Base-by-base conservation (phyloP, 2,329 filamentous ascomycete genomes). In the Talaromyces sp. region DNA sequence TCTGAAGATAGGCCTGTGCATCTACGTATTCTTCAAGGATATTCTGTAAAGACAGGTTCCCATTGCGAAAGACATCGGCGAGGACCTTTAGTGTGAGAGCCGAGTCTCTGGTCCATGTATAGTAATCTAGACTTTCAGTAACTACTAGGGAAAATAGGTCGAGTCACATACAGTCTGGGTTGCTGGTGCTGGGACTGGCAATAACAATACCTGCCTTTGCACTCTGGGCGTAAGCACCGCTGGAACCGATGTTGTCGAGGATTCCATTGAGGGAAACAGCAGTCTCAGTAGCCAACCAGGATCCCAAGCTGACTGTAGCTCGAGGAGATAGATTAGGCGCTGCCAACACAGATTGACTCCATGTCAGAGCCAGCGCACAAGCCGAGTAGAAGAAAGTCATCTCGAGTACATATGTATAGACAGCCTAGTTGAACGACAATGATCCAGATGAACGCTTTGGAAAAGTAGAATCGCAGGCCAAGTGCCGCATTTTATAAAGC, bases 21-120 rank as follows among this genome's bases (percentile, higher is more conserved):
- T 76, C 79, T 66, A 91, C 84, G 67, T 88, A 93, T 66, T 89
- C 81, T 65, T 89, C 80, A 54, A 93, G 87, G 38, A 81, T 72
- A 8, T 72, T 75, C 66, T 88, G 85, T 21, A 91, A 76, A 17
- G 74, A 73, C 1, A 78, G 74, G 65, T 88, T 27, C 53, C 87
- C 88, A 55, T 76, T 77, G 61, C 84, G 77, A 69, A 91, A 88
- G 21, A 83, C 79, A 66, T 92, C 89, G 9, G 89, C 78, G 17
- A 92, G 74, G 26, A 79, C 77, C 75, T 90, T 91, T 76, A 89
- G 84, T 2, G 85, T 85, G 31, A 92, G 79, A 26, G 86, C 88
- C 17, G 87, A 83, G 71, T 93, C 90, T 68, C 90, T 79, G 1
- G 87, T 91, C 90, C 90, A 93, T 0, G 88, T 91, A 69, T 86